Evolutionary conservation across 345 rosid genomes (phyloP).

Genomic region (Sonneratia alba): DNA sequence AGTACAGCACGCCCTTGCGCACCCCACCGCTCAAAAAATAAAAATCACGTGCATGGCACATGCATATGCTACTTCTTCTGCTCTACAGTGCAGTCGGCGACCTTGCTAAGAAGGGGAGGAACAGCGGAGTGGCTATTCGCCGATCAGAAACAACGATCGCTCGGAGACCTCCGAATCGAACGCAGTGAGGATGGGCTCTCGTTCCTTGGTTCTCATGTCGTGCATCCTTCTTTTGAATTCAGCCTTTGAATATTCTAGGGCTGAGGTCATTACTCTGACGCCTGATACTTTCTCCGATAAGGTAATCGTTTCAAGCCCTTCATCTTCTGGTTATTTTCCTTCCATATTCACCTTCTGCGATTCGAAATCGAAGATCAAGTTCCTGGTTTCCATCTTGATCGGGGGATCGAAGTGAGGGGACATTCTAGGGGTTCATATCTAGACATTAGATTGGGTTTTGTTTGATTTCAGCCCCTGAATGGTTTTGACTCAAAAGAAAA

Average conservation of each 20-base stretch:
- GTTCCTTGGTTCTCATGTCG: conserved; percentile 11
- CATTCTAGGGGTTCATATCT: too few species aligned
- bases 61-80: neutral
- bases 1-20: neutral
- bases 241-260: conserved; percentile 13
- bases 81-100: neutral
- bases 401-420: neutral
- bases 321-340: neutral
- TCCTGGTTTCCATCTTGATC: neutral
- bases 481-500: too few species aligned
- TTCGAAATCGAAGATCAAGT: neutral
- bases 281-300: conserved; percentile 91
- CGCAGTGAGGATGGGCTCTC: conserved; percentile 14
- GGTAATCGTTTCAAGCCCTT: conserved; percentile 26
- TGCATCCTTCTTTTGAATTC: conserved; percentile 24
- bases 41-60: neutral
- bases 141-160: neutral
- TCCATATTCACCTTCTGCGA: neutral
- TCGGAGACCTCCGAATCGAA: neutral
- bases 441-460: too few species aligned
- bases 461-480: too few species aligned
- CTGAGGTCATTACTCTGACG: conserved; percentile 84
- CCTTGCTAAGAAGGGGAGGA: neutral
- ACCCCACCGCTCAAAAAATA: too few species aligned
- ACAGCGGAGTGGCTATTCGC: neutral